These are phyloP conservation scores for Amylocarpus encephaloides DNA, from an alignment of 2,329 filamentous ascomycete genomes.

Conservation along the genomic window DNA sequence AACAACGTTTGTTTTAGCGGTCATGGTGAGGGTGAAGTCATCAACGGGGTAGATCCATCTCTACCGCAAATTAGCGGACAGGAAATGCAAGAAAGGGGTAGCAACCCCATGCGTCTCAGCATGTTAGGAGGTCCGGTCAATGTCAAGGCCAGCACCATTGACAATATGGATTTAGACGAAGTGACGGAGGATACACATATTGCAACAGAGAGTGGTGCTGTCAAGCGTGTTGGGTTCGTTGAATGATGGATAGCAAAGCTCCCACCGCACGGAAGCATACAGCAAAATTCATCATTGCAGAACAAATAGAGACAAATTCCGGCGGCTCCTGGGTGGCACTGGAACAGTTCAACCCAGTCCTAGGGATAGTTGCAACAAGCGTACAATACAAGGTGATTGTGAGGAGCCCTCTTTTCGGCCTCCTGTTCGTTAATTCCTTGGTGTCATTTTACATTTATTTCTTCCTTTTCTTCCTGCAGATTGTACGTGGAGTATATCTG, in stretches of 20 bases:
- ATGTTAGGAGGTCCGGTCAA: slow-evolving; percentile 15
- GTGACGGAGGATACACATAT: slow-evolving; percentile 22
- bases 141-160: slow-evolving; percentile 14
- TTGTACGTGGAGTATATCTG: too few species aligned
- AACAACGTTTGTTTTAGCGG: slow-evolving; percentile 5
- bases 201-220: slow-evolving; percentile 20
- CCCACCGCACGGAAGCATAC: too few species aligned
- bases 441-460: too few species aligned
- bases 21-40: slow-evolving; percentile 11
- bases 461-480: too few species aligned
- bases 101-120: slow-evolving; percentile 8
- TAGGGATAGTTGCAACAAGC: too few species aligned
- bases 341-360: too few species aligned
- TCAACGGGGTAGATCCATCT: slow-evolving; percentile 25
- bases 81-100: slow-evolving; percentile 29
- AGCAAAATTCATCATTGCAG: too few species aligned
- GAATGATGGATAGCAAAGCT: neutral
- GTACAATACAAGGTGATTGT: too few species aligned
- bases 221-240: slow-evolving; percentile 22
- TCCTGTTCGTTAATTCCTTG: too few species aligned
- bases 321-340: too few species aligned
- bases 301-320: too few species aligned
- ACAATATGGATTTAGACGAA: slow-evolving; percentile 29
- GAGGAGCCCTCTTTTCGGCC: too few species aligned
- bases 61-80: slow-evolving; percentile 6